These are phyloP conservation scores for Microthyrium microscopicum DNA, from an alignment of 2,329 filamentous ascomycete genomes.

Conservation along the genomic window DNA sequence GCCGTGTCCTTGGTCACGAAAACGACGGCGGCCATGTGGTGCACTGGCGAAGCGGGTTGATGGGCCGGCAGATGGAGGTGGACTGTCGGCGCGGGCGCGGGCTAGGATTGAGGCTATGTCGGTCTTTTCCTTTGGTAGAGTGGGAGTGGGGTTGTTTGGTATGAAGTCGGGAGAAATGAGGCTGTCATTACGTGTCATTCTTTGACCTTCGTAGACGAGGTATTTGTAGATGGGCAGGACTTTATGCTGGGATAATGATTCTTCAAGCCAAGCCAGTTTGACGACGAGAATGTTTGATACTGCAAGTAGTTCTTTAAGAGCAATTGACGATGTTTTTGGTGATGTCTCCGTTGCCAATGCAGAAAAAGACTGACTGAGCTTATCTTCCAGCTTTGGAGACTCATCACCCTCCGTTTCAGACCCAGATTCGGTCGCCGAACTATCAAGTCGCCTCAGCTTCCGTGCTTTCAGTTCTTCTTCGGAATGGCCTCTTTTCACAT, in stretches of 20 bases:
- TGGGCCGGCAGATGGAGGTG: too few species aligned
- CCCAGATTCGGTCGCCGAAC: background rate
- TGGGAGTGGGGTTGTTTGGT: constrained; percentile 8
- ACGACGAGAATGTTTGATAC: constrained; percentile 3
- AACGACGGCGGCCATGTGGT: constrained; percentile 15
- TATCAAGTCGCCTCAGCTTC: too few species aligned
- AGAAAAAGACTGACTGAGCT: too few species aligned
- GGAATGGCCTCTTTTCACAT: constrained; percentile 13
- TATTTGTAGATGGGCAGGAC: constrained; percentile 21
- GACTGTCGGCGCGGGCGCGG: background rate
- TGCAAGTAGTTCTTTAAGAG: background rate
- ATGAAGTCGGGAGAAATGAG: background rate
- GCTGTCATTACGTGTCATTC: constrained; percentile 16
- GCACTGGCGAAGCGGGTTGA: constrained; percentile 10
- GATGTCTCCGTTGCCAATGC: background rate
- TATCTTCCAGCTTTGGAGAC: background rate
- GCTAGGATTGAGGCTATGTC: background rate
- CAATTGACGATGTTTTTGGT: background rate
- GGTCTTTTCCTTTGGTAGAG: background rate
- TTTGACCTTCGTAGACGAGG: constrained; percentile 34
- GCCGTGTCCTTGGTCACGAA: constrained; percentile 16
- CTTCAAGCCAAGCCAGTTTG: constrained; percentile 6
- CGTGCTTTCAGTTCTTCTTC: constrained; percentile 1
- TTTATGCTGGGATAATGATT: background rate
- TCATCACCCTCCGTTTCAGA: background rate